Evolutionary conservation across 768 basidiomycete genomes (phyloP).

Genomic region (Neoboletus magnificus): DNA sequence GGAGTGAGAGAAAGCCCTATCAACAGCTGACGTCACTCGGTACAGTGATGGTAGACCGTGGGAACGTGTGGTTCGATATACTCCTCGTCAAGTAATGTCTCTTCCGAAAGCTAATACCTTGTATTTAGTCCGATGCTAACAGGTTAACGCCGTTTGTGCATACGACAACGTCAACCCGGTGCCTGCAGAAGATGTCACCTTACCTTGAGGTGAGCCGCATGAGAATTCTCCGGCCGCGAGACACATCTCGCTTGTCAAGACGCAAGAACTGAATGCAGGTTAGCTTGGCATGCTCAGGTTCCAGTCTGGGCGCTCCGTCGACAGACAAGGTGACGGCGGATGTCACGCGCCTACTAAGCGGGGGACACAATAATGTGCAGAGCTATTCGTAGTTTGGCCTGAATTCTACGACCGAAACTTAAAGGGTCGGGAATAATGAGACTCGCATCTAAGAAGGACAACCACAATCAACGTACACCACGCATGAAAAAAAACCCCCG

Average conservation of each 20-base stretch:
- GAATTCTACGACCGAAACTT: no score
- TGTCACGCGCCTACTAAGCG: no score
- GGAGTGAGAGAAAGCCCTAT: background rate
- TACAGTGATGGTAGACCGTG: background rate
- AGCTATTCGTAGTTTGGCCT: no score
- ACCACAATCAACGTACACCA: background rate
- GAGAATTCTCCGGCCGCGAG: constrained; percentile 66
- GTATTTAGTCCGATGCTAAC: constrained; percentile 75
- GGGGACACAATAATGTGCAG: no score
- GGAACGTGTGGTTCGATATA: constrained; percentile 1
- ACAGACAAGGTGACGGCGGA: no score
- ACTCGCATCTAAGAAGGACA: background rate
- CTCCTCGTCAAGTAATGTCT: constrained; percentile 80
- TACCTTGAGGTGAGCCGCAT: constrained; percentile 71
- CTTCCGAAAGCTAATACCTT: constrained; percentile 77
- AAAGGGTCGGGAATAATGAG: no score
- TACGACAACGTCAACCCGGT: constrained; percentile 30
- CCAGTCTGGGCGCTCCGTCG: no score
- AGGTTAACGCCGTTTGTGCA: constrained; percentile 77
- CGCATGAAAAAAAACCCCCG: no score
- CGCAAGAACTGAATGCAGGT: constrained; percentile 87
- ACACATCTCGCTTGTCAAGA: constrained; percentile 82
- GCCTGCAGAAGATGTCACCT: constrained; percentile 22
- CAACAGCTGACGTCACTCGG: background rate
- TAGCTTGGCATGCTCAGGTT: constrained; percentile 70